phyloP scores from a whole-genome alignment of 23 red algal species.

The Agarophyton chilense region DNA sequence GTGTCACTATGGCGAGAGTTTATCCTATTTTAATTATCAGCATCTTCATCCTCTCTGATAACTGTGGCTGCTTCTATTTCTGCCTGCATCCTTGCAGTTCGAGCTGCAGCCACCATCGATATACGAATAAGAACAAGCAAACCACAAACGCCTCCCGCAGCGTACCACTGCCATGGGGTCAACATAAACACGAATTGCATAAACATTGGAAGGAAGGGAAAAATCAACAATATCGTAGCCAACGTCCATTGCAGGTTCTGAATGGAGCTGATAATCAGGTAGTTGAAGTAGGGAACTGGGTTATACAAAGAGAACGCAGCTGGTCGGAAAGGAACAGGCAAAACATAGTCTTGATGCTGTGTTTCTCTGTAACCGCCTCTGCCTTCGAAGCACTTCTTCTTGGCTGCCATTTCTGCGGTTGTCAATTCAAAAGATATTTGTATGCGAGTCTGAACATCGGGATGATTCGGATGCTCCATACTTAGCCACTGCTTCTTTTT shows the following conservation, averaged over 20 bases:
- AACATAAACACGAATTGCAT: constrained; percentile 71
- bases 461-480: constrained; percentile 79
- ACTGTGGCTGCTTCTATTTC: constrained; percentile 43
- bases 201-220: constrained; percentile 80
- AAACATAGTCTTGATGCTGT: constrained; percentile 79
- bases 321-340: constrained; percentile 79
- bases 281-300: constrained; percentile 75
- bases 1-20: no score
- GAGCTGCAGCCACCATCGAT: constrained; percentile 33
- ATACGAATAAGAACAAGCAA: constrained; percentile 75
- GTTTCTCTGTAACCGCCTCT: constrained; percentile 53
- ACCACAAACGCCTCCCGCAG: constrained; percentile 54
- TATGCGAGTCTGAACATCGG: constrained; percentile 60
- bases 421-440: constrained; percentile 77
- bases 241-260: constrained; percentile 69
- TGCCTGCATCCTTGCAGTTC: constrained; percentile 46
- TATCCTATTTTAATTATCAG: not conserved
- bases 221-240: constrained; percentile 67
- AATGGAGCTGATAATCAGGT: constrained; percentile 65
- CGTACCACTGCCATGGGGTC: constrained; percentile 87
- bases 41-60: constrained; percentile 40
- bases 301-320: constrained; percentile 80
- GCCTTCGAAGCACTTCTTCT: constrained; percentile 82
- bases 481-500: constrained; percentile 81
- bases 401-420: constrained; percentile 43